Evolutionary conservation across 129 eudicot genomes (phyloP).

Genomic region (Glebionis coronaria): DNA sequence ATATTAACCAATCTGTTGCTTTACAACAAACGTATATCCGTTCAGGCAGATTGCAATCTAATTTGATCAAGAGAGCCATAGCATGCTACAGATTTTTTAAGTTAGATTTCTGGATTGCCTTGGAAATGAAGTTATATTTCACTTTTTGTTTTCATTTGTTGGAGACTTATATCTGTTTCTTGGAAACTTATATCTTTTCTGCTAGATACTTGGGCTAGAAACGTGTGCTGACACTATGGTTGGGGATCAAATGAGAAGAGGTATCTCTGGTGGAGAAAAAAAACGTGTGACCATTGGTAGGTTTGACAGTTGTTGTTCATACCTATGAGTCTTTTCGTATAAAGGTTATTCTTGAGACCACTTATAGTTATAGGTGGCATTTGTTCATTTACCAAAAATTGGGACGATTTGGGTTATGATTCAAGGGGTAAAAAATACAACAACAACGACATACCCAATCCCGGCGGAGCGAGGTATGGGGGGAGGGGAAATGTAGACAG

Average conservation of each 20-base stretch:
- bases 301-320: not conserved
- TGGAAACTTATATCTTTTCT: not conserved
- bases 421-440: too few species aligned
- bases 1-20: not conserved
- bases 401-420: not conserved
- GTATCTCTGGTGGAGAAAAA: constrained; percentile 62
- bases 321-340: not conserved
- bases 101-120: too few species aligned
- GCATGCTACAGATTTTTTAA: not conserved
- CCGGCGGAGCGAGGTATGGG: too few species aligned
- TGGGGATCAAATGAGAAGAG: constrained; percentile 62
- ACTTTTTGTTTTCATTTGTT: not conserved
- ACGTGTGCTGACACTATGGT: constrained; percentile 53
- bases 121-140: not conserved
- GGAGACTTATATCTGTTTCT: too few species aligned
- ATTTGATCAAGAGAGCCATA: not conserved
- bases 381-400: not conserved
- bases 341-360: not conserved
- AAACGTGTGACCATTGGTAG: constrained; percentile 56
- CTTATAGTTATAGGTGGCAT: not conserved
- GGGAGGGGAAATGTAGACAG: too few species aligned
- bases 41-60: too few species aligned
- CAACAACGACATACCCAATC: too few species aligned
- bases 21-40: too few species aligned
- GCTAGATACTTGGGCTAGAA: constrained; percentile 51